Conservation (phyloP, 495 filamentous ascomycete species). For the Podospora pseudoanserina region DNA sequence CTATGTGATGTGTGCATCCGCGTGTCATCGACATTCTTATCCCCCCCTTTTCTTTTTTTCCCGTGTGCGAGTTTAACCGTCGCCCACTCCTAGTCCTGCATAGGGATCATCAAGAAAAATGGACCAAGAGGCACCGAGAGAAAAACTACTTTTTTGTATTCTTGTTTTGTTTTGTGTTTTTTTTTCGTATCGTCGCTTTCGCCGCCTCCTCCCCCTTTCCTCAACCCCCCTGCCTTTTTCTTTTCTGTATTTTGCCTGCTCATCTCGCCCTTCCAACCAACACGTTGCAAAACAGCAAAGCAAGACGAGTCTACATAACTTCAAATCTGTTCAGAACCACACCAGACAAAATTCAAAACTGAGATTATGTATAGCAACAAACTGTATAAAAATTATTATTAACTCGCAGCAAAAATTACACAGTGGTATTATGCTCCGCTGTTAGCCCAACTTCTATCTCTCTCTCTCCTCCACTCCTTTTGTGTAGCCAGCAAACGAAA, state of each 20-base stretch:
- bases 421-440: not conserved
- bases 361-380: not conserved
- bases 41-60: not conserved
- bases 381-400: not conserved
- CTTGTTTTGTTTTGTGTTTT: not conserved
- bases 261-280: not conserved
- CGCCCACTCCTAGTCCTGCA: not conserved
- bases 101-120: not conserved
- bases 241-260: not conserved
- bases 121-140: too few relatives aligned
- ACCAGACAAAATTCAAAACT: not conserved
- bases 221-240: not conserved
- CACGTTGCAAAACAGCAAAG: not conserved
- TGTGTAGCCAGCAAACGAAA: too few relatives aligned
- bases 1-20: not conserved
- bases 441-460: not conserved
- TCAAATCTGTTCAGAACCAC: not conserved
- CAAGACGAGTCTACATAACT: not conserved
- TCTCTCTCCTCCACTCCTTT: not conserved
- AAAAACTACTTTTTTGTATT: too few relatives aligned
- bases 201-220: not conserved
- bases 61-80: not conserved
- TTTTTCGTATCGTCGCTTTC: not conserved
- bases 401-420: not conserved
- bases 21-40: not conserved